Conservation (phyloP, 129 eudicot species). For the Ambrosia artemisiifolia region DNA sequence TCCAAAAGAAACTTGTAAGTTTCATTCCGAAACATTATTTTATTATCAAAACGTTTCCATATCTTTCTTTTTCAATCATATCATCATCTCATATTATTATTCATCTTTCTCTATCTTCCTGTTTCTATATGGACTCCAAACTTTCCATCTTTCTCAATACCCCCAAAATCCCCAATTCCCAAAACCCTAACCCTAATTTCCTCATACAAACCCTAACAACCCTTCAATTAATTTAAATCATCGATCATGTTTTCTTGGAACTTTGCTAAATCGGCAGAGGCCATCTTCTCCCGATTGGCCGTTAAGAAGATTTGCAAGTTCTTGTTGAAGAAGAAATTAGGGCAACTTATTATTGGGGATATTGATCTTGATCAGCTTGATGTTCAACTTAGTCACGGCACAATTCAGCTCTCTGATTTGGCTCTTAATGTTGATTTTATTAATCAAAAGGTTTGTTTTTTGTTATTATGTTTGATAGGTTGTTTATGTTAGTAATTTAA, state of each 20-base stretch:
- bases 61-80: constrained; percentile 31
- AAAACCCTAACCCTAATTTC: constrained; percentile 39
- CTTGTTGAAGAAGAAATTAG: constrained; percentile 86
- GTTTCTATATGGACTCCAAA: constrained; percentile 33
- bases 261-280: constrained; percentile 89
- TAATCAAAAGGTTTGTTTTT: constrained; percentile 58
- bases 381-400: constrained; percentile 82
- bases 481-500: too few species aligned
- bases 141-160: background rate
- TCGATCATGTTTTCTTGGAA: constrained; percentile 69
- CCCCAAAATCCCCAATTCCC: constrained; percentile 10
- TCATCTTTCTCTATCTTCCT: constrained; percentile 20
- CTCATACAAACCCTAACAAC: constrained; percentile 16
- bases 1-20: constrained; percentile 24
- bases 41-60: constrained; percentile 11
- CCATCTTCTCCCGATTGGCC: constrained; percentile 76
- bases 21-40: background rate
- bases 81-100: background rate
- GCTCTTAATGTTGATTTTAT: constrained; percentile 83
- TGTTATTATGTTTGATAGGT: background rate
- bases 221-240: background rate
- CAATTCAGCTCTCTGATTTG: constrained; percentile 77
- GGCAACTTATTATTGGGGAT: constrained; percentile 80
- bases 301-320: constrained; percentile 71
- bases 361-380: constrained; percentile 95